Evolutionary conservation across 352 stramenopile genomes (phyloP), one percentile per base, ranked within the genome.

Genomic region (Thalassiosira allenii): DNA sequence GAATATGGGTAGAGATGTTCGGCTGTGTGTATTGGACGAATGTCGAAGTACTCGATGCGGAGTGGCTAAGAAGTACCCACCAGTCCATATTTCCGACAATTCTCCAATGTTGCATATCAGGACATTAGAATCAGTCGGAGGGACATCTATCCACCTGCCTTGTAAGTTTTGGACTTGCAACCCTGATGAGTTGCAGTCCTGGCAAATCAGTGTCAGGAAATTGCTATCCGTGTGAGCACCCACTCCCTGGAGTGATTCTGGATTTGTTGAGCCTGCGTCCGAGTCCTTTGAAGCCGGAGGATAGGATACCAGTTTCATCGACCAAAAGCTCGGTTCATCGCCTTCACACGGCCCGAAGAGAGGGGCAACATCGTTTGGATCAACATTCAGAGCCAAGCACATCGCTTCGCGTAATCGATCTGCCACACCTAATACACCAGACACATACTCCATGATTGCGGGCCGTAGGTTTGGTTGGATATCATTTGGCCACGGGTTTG

Each of bases 51-150:
- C 87, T 51, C 81, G 73, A 73, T 92, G 87, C 17, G 87, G 88
- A 12, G 88, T 93, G 33, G 88, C 86, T 1, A 88, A 49, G 65
- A 90, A 91, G 44, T 93, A 93, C 2, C 83, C 86, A 34, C 66
- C 54, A 17, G 54, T 80, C 68, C 67, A 87, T 11, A 91, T 71
- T 73, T 93, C 65, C 32, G 83, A 69, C 23, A 90, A 70, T 78
- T 93, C 88, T 37, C 88, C 88, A 47, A 93, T 77, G 62, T 93
- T 93, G 70, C 84, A 91, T 58, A 92, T 70, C 22, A 93, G 66
- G n/a, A 81, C 61, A 32, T 72, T 81, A 22, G 75, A 32, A 52
- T 75, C 43, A 32, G 86, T 79, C 0, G 82, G 84, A 33, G 72
- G 72, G 0, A 92, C 83, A 65, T 91, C 71, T 23, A 89, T 88